A percentile compares a stretch with the other conserved stretches of the same genome.
These are phyloP conservation scores for Macadamia integrifolia DNA, from an alignment of 164 flowering plant species.

Conservation along the genomic window DNA sequence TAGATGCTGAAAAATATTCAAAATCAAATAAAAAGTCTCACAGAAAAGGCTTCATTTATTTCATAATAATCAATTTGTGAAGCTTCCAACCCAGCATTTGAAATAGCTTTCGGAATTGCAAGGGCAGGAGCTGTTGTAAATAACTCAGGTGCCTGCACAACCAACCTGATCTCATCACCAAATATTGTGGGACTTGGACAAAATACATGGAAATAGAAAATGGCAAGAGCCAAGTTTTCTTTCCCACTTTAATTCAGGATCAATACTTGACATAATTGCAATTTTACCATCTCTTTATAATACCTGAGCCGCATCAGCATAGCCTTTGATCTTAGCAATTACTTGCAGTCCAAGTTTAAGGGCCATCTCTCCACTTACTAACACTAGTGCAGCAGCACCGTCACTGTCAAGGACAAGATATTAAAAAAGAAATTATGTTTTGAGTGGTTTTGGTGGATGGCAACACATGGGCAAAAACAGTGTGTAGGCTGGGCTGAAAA, in stretches of 20 bases:
- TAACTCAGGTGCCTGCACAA: conserved; percentile 78
- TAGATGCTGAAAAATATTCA: not conserved
- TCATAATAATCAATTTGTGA: conserved; percentile 88
- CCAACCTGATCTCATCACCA: conserved; percentile 15
- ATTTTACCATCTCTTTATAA: not conserved
- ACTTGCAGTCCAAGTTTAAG: conserved; percentile 66
- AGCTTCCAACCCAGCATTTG: conserved; percentile 77
- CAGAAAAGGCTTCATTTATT: conserved; percentile 96
- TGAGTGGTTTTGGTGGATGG: no score
- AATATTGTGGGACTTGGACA: not conserved
- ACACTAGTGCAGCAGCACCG: conserved; percentile 92
- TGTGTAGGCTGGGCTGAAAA: no score
- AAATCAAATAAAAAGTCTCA: conserved; percentile 30
- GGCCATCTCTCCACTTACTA: conserved; percentile 85
- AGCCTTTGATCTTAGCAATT: conserved; percentile 71
- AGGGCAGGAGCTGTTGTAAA: conserved; percentile 94
- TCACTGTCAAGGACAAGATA: conserved; percentile 39
- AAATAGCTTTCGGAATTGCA: conserved; percentile 93
- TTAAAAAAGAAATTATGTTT: not conserved
- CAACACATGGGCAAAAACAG: no score
- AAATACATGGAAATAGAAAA: not conserved
- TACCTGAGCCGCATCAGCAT: conserved; percentile 98
- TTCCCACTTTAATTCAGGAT: no score
- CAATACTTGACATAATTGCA: not conserved
- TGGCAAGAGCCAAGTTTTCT: no score